Conservation (phyloP, 345 rosid genomes). For the Aegle marmelos region DNA sequence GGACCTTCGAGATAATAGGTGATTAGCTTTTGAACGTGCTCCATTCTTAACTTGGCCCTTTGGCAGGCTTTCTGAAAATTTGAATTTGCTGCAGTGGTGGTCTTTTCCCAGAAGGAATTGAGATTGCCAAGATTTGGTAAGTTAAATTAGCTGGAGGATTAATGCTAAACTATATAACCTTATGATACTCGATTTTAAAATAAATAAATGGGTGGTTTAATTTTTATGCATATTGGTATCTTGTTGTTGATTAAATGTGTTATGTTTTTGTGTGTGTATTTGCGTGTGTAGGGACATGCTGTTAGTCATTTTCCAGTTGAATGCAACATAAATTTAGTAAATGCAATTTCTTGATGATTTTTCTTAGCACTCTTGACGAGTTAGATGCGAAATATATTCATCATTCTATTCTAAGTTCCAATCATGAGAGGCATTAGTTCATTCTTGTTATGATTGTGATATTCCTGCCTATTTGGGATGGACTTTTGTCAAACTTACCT, state of each 20-base stretch:
- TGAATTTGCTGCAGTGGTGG: constrained; percentile 81
- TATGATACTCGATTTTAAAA: background rate
- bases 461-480: background rate
- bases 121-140: constrained; percentile 93
- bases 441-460: background rate
- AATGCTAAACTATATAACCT: background rate
- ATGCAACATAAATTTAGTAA: background rate
- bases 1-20: constrained; percentile 99
- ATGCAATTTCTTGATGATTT: background rate
- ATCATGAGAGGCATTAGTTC: background rate
- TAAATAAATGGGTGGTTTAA: background rate
- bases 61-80: constrained; percentile 35
- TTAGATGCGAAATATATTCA: background rate
- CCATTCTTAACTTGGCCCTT: constrained; percentile 17
- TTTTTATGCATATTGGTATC: background rate
- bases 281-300: too few relatives aligned
- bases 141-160: constrained; percentile 9
- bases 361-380: background rate
- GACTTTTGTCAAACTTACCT: background rate
- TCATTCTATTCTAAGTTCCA: background rate
- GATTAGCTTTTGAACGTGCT: constrained; percentile 30
- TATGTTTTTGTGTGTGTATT: background rate
- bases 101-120: constrained; percentile 93
- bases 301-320: background rate
- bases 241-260: background rate